A percentile compares a stretch with the other conserved stretches of the same genome.
phyloP scores from a whole-genome alignment of 805 yeast genomes.

The Candida sanyiensis region DNA sequence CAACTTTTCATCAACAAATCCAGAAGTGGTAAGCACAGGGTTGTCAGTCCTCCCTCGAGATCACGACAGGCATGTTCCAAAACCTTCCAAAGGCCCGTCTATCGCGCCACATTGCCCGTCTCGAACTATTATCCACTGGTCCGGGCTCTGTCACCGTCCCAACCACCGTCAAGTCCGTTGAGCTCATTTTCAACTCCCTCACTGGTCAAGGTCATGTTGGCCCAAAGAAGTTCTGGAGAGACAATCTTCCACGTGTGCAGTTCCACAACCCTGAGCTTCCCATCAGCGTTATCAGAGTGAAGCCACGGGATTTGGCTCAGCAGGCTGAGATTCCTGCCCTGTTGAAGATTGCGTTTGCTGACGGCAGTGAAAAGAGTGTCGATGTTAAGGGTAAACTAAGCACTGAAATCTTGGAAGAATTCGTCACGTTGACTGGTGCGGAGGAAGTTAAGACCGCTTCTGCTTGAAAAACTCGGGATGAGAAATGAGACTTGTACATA shows the following conservation, averaged over 20 bases:
- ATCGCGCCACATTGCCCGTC: conserved; percentile 43
- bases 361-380: conserved; percentile 37
- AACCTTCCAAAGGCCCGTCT: conserved; percentile 36
- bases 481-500: too few relatives aligned
- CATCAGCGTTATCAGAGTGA: conserved; percentile 54
- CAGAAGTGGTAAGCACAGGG: neutral
- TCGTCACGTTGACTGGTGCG: conserved; percentile 50
- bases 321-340: conserved; percentile 40
- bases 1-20: neutral
- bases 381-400: conserved; percentile 49
- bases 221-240: conserved; percentile 64
- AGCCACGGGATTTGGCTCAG: conserved; percentile 31
- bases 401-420: conserved; percentile 49
- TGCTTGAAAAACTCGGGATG: too few relatives aligned
- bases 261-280: conserved; percentile 75
- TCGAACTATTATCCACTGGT: conserved; percentile 48
- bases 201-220: conserved; percentile 56
- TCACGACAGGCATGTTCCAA: conserved; percentile 14
- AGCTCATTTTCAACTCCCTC: conserved; percentile 45
- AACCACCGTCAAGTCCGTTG: conserved; percentile 36
- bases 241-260: conserved; percentile 66
- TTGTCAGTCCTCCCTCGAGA: neutral
- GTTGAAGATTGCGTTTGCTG: conserved; percentile 34
- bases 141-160: conserved; percentile 36
- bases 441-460: conserved; percentile 1